A percentile compares a stretch with the other conserved stretches of the same genome.
phyloP scores from a whole-genome alignment of 2,329 filamentous ascomycete genomes.

The Ceratocystis papillata region DNA sequence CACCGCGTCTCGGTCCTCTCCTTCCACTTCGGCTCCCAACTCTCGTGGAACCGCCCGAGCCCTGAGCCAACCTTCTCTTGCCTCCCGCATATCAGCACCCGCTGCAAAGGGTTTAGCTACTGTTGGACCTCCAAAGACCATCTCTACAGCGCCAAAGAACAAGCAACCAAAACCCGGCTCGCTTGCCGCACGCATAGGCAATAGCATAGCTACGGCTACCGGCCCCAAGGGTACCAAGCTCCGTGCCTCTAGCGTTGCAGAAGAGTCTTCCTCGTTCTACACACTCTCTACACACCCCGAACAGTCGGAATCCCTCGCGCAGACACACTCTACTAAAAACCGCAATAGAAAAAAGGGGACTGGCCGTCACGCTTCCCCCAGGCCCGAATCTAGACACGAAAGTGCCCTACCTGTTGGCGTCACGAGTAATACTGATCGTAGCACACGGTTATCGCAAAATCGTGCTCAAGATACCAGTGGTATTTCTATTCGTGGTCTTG shows the following conservation, averaged over 20 bases:
- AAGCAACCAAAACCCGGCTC: constrained; percentile 17
- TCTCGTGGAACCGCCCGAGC: background rate
- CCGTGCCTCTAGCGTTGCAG: background rate
- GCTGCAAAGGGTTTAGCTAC: constrained; percentile 20
- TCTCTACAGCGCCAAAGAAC: background rate
- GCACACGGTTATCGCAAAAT: background rate
- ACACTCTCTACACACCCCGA: constrained; percentile 11
- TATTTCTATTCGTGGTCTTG: constrained; percentile 62
- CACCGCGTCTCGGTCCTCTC: background rate
- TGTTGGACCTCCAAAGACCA: constrained; percentile 19
- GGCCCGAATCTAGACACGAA: background rate
- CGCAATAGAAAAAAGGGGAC: background rate
- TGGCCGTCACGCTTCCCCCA: background rate
- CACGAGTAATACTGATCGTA: constrained; percentile 26
- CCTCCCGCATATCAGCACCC: constrained; percentile 22
- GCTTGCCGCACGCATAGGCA: constrained; percentile 19
- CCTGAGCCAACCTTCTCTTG: constrained; percentile 15
- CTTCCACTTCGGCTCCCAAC: constrained; percentile 3
- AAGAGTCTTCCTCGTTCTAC: constrained; percentile 3
- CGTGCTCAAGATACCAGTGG: constrained; percentile 37
- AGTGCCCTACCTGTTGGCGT: background rate
- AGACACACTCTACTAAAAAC: background rate
- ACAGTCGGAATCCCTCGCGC: background rate
- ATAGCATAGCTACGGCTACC: constrained; percentile 13
- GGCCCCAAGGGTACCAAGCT: constrained; percentile 22